Evolutionary conservation across 2,329 filamentous ascomycete genomes (phyloP).

Genomic region (Alternaria sp.): DNA sequence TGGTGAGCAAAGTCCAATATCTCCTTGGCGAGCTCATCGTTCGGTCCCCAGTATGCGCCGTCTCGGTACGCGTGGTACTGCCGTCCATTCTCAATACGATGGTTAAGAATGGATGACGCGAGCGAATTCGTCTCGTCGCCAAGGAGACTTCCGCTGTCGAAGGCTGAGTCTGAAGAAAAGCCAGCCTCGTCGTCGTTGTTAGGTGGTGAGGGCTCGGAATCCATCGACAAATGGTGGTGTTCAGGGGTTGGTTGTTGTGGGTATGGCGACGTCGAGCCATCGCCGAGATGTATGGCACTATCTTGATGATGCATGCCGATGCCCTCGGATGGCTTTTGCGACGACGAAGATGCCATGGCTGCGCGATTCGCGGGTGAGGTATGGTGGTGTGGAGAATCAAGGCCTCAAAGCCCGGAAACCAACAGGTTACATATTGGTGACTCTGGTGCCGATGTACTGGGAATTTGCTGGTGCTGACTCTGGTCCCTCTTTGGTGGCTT

Average conservation of each 20-base stretch:
- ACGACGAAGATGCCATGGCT: conserved; percentile 19
- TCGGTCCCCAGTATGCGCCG: conserved; percentile 52
- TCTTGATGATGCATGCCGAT: conserved; percentile 32
- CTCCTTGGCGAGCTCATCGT: conserved; percentile 55
- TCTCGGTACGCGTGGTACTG: conserved; percentile 50
- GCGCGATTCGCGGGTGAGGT: not conserved
- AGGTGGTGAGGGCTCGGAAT: not conserved
- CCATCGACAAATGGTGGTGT: not conserved
- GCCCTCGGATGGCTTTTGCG: conserved; percentile 22
- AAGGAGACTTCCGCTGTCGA: conserved; percentile 48
- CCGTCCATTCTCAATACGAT: conserved; percentile 50
- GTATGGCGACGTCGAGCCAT: conserved; percentile 14
- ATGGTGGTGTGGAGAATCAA: not conserved
- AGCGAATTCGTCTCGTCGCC: conserved; percentile 49
- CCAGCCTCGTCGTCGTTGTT: conserved; percentile 20
- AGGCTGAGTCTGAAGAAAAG: conserved; percentile 44
- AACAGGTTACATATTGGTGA: conserved; percentile 2
- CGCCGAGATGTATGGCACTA: conserved; percentile 31
- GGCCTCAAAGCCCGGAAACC: not conserved
- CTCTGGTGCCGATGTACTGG: not conserved
- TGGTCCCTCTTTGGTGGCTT: conserved; percentile 1
- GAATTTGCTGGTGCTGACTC: not conserved
- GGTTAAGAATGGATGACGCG: conserved; percentile 46
- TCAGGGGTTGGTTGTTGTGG: conserved; percentile 8
- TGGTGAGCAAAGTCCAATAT: conserved; percentile 55